These are phyloP conservation scores for Gilbertella persicaria DNA, from an alignment of 371 early-diverging fungal species.

Conservation along the genomic window DNA sequence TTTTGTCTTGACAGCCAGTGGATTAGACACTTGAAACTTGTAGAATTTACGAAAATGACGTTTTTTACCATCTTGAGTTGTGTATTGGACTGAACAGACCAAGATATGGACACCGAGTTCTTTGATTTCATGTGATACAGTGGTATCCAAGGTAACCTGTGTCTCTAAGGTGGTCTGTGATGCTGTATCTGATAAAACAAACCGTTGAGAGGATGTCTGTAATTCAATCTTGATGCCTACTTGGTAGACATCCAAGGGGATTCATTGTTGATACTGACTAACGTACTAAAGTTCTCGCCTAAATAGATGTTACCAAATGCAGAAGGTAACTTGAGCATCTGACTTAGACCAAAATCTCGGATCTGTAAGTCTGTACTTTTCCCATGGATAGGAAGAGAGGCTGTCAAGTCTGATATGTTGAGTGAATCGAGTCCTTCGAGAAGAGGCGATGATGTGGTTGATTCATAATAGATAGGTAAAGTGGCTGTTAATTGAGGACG, in stretches of 20 bases:
- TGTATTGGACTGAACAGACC: constrained; percentile 86
- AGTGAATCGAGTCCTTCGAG: constrained; percentile 47
- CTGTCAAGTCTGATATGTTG: constrained; percentile 38
- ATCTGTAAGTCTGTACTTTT: constrained; percentile 34
- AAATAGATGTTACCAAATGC: constrained; percentile 91
- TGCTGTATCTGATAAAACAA: constrained; percentile 72
- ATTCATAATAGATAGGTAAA: constrained; percentile 52
- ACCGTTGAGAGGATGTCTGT: constrained; percentile 82
- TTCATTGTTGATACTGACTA: constrained; percentile 88
- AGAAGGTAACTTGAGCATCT: constrained; percentile 66
- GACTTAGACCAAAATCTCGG: constrained; percentile 65
- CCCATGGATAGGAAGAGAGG: constrained; percentile 34
- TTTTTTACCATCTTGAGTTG: constrained; percentile 59
- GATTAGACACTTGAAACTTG: constrained; percentile 95
- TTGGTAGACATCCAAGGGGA: constrained; percentile 60
- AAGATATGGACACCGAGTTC: constrained; percentile 93
- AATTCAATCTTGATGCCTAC: constrained; percentile 82
- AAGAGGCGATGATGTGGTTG: constrained; percentile 21
- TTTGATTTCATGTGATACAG: constrained; percentile 91
- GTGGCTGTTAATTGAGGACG: constrained; percentile 72
- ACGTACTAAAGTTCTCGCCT: constrained; percentile 91
- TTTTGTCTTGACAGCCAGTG: constrained; percentile 95
- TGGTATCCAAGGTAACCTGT: constrained; percentile 66
- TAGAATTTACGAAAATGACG: constrained; percentile 87
- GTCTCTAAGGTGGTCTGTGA: constrained; percentile 44